phyloP scores from a whole-genome alignment of 805 yeast species.

The Teunomyces tritomae region DNA sequence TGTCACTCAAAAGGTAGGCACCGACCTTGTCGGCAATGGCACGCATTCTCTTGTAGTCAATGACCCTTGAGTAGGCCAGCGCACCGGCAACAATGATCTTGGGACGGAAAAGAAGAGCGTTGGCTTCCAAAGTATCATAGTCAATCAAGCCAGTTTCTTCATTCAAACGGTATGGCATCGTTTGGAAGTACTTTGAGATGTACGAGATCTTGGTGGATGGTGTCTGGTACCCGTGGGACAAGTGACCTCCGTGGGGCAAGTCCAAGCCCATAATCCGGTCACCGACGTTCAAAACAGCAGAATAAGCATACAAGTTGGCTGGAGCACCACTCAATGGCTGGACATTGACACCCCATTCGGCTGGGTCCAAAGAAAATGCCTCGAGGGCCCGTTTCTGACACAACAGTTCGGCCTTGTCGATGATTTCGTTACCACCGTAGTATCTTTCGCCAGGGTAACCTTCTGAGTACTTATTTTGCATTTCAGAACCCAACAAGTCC shows the following conservation, averaged over 20 bases:
- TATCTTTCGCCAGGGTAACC: constrained; percentile 99
- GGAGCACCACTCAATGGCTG: constrained; percentile 97
- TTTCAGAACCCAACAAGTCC: constrained; percentile 95
- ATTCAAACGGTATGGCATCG: constrained; percentile 97
- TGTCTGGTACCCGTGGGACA: constrained; percentile 98
- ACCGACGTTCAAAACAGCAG: constrained; percentile 91
- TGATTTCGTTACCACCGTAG: constrained; percentile 97
- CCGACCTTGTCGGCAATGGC: constrained; percentile 96
- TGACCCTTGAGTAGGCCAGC: constrained; percentile 94
- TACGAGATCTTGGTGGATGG: constrained; percentile 90
- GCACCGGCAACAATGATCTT: constrained; percentile 97
- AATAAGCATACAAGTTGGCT: constrained; percentile 95
- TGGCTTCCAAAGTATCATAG: constrained; percentile 90
- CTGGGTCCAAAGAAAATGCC: constrained; percentile 78
- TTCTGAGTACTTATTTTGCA: constrained; percentile 98
- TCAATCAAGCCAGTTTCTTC: constrained; percentile 92
- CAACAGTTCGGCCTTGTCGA: constrained; percentile 86
- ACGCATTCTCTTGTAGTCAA: constrained; percentile 95
- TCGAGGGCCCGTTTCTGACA: constrained; percentile 94
- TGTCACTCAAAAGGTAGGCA: constrained; percentile 92
- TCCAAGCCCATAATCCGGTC: constrained; percentile 98
- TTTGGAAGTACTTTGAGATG: constrained; percentile 94
- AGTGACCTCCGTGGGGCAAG: constrained; percentile 98
- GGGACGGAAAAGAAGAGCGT: constrained; percentile 91
- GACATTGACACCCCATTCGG: constrained; percentile 96